Evolutionary conservation across 2,329 filamentous ascomycete species (phyloP).

Genomic region (Cladosporium velox): DNA sequence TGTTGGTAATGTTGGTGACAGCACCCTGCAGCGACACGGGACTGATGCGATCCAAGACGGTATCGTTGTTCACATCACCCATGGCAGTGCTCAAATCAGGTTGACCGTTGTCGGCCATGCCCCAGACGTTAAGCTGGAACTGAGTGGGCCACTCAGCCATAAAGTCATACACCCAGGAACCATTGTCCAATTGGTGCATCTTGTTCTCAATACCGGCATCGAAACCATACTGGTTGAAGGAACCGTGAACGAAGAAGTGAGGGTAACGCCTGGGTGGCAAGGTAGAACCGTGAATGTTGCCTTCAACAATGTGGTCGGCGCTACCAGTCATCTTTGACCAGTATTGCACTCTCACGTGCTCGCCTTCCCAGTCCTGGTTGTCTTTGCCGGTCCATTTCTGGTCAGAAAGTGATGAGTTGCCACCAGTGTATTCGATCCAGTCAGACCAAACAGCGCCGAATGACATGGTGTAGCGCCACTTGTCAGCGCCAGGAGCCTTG

Average conservation of each 20-base stretch:
- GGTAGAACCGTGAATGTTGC: slow-evolving; percentile 51
- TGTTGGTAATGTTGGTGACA: slow-evolving; percentile 60
- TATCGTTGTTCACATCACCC: slow-evolving; percentile 63
- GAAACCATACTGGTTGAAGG: slow-evolving; percentile 65
- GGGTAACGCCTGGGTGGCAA: slow-evolving; percentile 55
- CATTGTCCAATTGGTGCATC: slow-evolving; percentile 51
- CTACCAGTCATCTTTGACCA: slow-evolving; percentile 62
- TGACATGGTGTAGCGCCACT: slow-evolving; percentile 63
- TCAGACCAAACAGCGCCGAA: slow-evolving; percentile 62
- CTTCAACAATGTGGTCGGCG: slow-evolving; percentile 62
- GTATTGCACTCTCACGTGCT: slow-evolving; percentile 65
- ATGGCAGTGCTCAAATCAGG: slow-evolving; percentile 62
- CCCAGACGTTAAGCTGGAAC: slow-evolving; percentile 67
- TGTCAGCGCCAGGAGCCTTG: slow-evolving; percentile 61
- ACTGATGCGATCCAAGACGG: slow-evolving; percentile 62
- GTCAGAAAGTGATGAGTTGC: slow-evolving; percentile 50
- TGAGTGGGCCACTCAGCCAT: slow-evolving; percentile 65
- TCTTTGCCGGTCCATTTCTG: slow-evolving; percentile 57
- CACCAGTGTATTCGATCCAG: slow-evolving; percentile 59
- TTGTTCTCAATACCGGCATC: slow-evolving; percentile 60
- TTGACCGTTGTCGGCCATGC: slow-evolving; percentile 63
- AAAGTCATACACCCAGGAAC: slow-evolving; percentile 61
- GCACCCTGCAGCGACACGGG: slow-evolving; percentile 58
- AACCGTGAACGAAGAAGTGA: slow-evolving; percentile 63
- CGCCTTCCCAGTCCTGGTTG: slow-evolving; percentile 60